phyloP scores from a whole-genome alignment of 257 asterid species.

The Leptodermis oblonga region DNA sequence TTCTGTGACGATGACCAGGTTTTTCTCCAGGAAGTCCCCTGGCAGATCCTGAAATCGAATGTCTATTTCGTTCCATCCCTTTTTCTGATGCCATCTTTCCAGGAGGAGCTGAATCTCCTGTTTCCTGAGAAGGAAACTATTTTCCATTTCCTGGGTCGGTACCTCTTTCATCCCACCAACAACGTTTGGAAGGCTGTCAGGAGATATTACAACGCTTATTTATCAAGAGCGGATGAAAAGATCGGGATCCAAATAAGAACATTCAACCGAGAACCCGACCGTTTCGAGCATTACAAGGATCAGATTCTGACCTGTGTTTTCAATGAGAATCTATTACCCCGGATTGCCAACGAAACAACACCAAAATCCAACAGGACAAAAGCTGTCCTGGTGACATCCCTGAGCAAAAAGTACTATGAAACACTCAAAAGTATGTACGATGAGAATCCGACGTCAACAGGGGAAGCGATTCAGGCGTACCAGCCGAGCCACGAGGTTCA shows the following conservation, averaged over 20 bases:
- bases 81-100: constrained; percentile 56
- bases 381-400: constrained; percentile 44
- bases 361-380: constrained; percentile 23
- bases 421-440: too few relatives aligned
- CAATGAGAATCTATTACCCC: constrained; percentile 36
- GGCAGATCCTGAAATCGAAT: constrained; percentile 57
- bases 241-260: constrained; percentile 47
- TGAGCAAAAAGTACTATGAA: too few relatives aligned
- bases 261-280: constrained; percentile 19
- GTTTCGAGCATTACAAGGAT: constrained; percentile 42
- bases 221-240: constrained; percentile 52
- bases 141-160: constrained; percentile 70
- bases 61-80: constrained; percentile 70
- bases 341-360: constrained; percentile 9
- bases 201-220: constrained; percentile 55
- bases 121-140: constrained; percentile 67
- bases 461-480: constrained; percentile 41
- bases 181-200: constrained; percentile 61
- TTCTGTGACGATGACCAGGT: constrained; percentile 64
- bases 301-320: constrained; percentile 33
- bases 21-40: constrained; percentile 39
- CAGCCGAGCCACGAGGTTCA: constrained; percentile 62
- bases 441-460: constrained; percentile 43
- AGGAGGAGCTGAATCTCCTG: constrained; percentile 43
- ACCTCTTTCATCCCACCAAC: constrained; percentile 73